Percentiles rank a stretch among this genome's conserved stretches.
These are phyloP conservation scores for Saccharomycopsis sp. DNA, from an alignment of 805 yeast genomes.

Conservation along the genomic window DNA sequence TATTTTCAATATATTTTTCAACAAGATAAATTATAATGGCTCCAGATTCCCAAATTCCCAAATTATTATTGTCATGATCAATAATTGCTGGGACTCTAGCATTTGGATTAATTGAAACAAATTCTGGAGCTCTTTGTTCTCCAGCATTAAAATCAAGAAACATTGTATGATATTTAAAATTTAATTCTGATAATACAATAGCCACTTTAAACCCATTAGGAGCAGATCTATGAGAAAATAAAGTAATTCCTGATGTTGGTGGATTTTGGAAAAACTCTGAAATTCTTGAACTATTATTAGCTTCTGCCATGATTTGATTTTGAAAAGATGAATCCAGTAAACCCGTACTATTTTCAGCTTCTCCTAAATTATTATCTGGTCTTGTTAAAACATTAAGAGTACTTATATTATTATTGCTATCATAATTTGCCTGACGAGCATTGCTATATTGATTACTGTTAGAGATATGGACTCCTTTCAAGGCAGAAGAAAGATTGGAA, in stretches of 20 bases:
- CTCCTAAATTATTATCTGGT: conserved; percentile 9
- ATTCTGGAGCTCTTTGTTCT: conserved; percentile 90
- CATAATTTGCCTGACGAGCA: conserved; percentile 9
- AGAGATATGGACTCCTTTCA: conserved; percentile 29
- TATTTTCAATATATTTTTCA: conserved; percentile 51
- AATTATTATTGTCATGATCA: conserved; percentile 73
- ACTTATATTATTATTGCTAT: conserved; percentile 17
- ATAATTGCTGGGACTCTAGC: conserved; percentile 93
- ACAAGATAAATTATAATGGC: conserved; percentile 80
- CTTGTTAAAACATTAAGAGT: no score
- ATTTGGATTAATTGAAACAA: conserved; percentile 88
- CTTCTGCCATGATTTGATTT: conserved; percentile 32
- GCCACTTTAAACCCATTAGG: conserved; percentile 97
- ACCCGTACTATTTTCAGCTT: conserved; percentile 5
- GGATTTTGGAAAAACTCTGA: conserved; percentile 63
- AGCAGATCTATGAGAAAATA: conserved; percentile 78
- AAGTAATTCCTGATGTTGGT: conserved; percentile 74
- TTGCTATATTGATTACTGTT: conserved; percentile 2
- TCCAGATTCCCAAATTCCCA: conserved; percentile 91
- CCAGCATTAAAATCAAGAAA: conserved; percentile 80
- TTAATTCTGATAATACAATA: conserved; percentile 75
- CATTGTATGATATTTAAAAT: conserved; percentile 67
- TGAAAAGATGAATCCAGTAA: conserved; percentile 14
- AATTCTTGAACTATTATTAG: conserved; percentile 40
- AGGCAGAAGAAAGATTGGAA: conserved; percentile 32